Evolutionary conservation across 371 early-diverging fungal genomes (phyloP).

Genomic region (Entomophthora muscae): DNA sequence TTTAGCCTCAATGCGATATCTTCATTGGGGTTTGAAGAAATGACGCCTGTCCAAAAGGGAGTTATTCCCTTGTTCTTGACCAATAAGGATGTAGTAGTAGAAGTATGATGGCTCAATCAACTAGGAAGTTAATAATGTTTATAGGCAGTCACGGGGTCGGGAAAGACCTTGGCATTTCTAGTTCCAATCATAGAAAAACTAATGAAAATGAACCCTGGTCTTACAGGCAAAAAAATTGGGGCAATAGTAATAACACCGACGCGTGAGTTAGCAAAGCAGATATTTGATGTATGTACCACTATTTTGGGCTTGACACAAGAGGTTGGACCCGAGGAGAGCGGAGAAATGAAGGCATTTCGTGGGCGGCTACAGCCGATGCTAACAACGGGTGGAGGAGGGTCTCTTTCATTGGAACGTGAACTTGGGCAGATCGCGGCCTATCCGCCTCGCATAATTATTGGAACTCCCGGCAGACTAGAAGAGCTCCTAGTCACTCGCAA

Average conservation of each 20-base stretch:
- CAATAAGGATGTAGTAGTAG: slow-evolving; percentile 95
- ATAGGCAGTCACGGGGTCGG: slow-evolving; percentile 97
- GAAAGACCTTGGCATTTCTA: slow-evolving; percentile 95
- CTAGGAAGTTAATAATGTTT: slow-evolving; percentile 12
- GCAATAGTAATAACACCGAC: slow-evolving; percentile 92
- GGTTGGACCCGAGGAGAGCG: background rate
- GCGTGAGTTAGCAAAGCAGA: slow-evolving; percentile 92
- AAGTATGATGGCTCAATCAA: slow-evolving; percentile 25
- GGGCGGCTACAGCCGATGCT: slow-evolving; percentile 9
- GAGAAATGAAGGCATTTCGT: background rate
- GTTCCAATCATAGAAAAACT: slow-evolving; percentile 90
- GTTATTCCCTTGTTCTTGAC: slow-evolving; percentile 77
- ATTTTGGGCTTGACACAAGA: slow-evolving; percentile 15
- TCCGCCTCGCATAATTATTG: slow-evolving; percentile 74
- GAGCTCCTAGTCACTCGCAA: slow-evolving; percentile 41
- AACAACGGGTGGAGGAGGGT: slow-evolving; percentile 48
- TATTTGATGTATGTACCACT: slow-evolving; percentile 38
- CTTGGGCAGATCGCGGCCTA: slow-evolving; percentile 27
- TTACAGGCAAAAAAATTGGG: slow-evolving; percentile 48
- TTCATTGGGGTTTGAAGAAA: slow-evolving; percentile 33
- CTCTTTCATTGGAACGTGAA: slow-evolving; percentile 41
- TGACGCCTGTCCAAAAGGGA: slow-evolving; percentile 80
- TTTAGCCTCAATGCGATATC: slow-evolving; percentile 19
- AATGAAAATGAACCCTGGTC: slow-evolving; percentile 28
- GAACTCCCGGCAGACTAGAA: slow-evolving; percentile 93